A percentile compares a stretch with the other conserved stretches of the same genome.
phyloP scores from a whole-genome alignment of 257 asterid species.

The Anisodus acutangulus region DNA sequence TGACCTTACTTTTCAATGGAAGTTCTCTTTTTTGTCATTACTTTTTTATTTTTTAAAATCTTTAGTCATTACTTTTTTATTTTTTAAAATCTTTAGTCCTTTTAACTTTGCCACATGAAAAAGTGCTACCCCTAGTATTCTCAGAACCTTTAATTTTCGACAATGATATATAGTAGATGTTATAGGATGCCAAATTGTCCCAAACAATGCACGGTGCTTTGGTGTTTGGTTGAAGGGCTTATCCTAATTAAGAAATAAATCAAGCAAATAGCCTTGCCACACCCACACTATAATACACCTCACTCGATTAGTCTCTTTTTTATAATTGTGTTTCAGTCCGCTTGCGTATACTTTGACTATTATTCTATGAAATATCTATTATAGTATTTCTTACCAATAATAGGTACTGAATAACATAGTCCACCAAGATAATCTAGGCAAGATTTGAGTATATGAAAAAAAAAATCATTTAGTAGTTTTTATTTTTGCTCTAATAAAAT shows the following conservation, averaged over 20 bases:
- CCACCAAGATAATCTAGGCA: too few relatives aligned
- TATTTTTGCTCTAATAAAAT: too few relatives aligned
- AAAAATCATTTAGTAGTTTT: too few relatives aligned
- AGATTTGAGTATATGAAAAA: too few relatives aligned
- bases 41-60: not conserved
- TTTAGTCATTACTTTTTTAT: not conserved
- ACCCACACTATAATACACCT: not conserved
- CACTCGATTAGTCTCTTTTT: not conserved
- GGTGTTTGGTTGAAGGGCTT: slow-evolving; percentile 31
- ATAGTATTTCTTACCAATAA: too few relatives aligned
- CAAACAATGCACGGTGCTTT: slow-evolving; percentile 28
- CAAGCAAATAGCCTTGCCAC: slow-evolving; percentile 22
- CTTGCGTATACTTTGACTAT: too few relatives aligned
- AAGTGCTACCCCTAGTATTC: slow-evolving; percentile 11
- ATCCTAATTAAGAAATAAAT: slow-evolving; percentile 29
- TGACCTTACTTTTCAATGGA: not conserved
- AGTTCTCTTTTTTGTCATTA: not conserved
- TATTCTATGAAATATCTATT: too few relatives aligned
- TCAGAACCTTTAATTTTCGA: not conserved
- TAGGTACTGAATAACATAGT: too few relatives aligned
- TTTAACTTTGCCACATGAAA: slow-evolving; percentile 3
- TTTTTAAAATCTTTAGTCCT: not conserved
- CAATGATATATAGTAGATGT: not conserved
- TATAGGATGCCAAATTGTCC: slow-evolving; percentile 30
- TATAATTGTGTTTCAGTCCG: too few relatives aligned